Evolutionary conservation across 2,329 filamentous ascomycete species (phyloP), one percentile per base, ranked within the genome.

Genomic region (Byssothecium circinans): DNA sequence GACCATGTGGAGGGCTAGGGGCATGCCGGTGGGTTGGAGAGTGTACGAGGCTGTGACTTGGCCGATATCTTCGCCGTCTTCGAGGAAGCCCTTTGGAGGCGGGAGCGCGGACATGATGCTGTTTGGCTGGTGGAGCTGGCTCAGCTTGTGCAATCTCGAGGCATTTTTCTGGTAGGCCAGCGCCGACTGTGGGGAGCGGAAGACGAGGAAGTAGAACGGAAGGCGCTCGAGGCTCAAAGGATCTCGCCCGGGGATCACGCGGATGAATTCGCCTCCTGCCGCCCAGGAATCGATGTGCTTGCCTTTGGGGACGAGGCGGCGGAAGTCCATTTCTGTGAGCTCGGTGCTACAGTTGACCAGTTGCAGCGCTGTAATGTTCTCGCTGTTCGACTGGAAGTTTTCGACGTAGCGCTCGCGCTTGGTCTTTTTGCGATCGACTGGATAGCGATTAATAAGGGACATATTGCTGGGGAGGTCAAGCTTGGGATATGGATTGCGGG

Each of bases 181-280:
- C 0, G 87, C 87, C 11, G 83, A 80, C n/a, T 75, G 71, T 15
- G 73, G 62, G 18, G 75, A 79, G 51, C 80, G 75, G 74, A 91
- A 92, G 45, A 88, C 75, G 45, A 92, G 73, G 69, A 81, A 85
- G 72, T 91, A 91, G 58, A 78, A 78, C 49, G 82, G 84, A 1
- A 81, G 69, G 3, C 83, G 81, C 47, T 82, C 81, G 41, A 89
- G 77, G 8, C 85, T 88, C 46, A 75, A 66, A 3, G 80, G 77
- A 61, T 88, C 78, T 52, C 86, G 84, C 37, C 78, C 81, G 52
- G 87, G 87, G 19, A 88, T 78, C 32, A 87, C 75, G 69, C 83
- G 81, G 32, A 76, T 71, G 47, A 89, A 83, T 22, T 82, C 82
- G 45, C 76, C 78, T 8, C 72, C 64, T 15, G 68, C 60, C 15